Base-by-base conservation (phyloP, 2,329 filamentous ascomycete species). In the Fonsecaea pugnacius region DNA sequence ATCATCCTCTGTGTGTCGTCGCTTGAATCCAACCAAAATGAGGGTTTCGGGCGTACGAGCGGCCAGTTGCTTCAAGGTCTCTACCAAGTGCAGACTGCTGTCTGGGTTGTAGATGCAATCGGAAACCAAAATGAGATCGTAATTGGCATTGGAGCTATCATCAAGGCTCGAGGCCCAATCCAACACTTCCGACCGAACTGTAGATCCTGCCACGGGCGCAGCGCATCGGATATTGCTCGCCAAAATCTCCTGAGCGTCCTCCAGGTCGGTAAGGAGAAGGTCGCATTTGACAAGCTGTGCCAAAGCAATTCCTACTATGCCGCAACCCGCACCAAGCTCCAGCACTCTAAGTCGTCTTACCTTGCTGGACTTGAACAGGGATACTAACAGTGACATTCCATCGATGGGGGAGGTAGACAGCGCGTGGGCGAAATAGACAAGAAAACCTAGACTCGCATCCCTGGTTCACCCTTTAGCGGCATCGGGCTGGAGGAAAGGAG, bases 61-160 rank as follows among this genome's bases (percentile, higher is more conserved):
- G 48, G 81, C 75, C 55, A 89, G 74, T 9, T 75, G 77, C 24
- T 72, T 70, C 9, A 91, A 76, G 1, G 86, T 87, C 32, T 77
- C 76, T 7, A 91, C 87, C 40, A 91, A 77, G 27, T 85, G 81
- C 2, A 86, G 85, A 58, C 88, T 83, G 64, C 85, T 89, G 70
- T 89, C 87, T 16, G 84, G 79, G 73, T 91, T 91, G 76, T 91
- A 91, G 1, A 88, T 91, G 75, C 89, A 91, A 73, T 91, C 89
- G 1, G 87, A 87, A 1, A 90, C 83, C 3, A 90, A 73, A 24
- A 91, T 80, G 36, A 91, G 71, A 73, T 89, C 84, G 70, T 85
- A 81, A 10, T 70, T 71, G 40, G 71, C 71, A 27, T 71, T 68
- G 24, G 70, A 71, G 10, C 81, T 74, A 40, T 78, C 73, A 4